Conservation (phyloP, 441 rosid species). For the Theobroma grandiflorum region DNA sequence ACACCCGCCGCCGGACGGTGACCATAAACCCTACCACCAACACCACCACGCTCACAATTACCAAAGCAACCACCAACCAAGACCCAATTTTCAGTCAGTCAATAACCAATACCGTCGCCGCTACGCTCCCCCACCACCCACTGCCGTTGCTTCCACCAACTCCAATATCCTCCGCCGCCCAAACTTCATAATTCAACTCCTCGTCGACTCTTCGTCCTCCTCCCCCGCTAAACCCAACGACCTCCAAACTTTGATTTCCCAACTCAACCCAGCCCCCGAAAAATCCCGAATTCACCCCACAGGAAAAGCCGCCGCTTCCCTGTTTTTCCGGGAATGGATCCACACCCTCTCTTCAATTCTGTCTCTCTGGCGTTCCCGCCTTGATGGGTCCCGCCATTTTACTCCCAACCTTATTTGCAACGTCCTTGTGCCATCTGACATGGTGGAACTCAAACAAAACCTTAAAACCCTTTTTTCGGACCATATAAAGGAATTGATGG, state of each 20-base stretch:
- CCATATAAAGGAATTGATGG: conserved; percentile 43
- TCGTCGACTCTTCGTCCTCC: background rate
- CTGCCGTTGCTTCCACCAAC: background rate
- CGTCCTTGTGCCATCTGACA: conserved; percentile 51
- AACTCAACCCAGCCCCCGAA: conserved; percentile 32
- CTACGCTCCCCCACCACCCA: background rate
- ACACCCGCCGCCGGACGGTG: background rate
- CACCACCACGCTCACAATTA: background rate
- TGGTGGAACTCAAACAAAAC: conserved; percentile 43
- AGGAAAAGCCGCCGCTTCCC: conserved; percentile 39
- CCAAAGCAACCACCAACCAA: background rate
- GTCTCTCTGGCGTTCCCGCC: conserved; percentile 56
- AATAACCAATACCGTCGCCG: background rate
- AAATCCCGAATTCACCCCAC: background rate
- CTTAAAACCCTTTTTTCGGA: conserved; percentile 43
- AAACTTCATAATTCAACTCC: conserved; percentile 43
- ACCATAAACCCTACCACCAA: conserved; percentile 4
- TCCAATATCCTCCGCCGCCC: background rate
- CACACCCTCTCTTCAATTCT: conserved; percentile 55
- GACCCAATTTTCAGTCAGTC: background rate
- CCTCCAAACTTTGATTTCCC: conserved; percentile 21
- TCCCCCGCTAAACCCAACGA: background rate
- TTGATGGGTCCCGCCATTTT: conserved; percentile 44
- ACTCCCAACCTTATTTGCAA: conserved; percentile 44
- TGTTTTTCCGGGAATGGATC: conserved; percentile 55